Conservation (phyloP, 495 filamentous ascomycete genomes). For the Aspergillus saccharolyticus region DNA sequence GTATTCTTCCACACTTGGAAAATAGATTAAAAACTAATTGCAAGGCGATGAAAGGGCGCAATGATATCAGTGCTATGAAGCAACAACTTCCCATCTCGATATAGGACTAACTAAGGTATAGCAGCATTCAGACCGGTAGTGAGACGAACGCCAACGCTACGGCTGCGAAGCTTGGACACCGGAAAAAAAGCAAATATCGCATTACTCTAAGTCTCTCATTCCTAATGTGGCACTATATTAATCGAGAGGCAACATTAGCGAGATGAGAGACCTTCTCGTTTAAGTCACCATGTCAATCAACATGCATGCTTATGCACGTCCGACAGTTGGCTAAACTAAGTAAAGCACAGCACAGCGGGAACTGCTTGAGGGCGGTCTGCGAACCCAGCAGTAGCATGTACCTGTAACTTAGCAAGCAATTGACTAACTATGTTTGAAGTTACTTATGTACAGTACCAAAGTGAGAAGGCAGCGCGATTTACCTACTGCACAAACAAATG, state of each 20-base stretch:
- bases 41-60: no score
- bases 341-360: no score
- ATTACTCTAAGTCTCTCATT: no score
- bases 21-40: no score
- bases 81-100: neutral
- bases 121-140: neutral
- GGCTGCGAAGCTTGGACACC: neutral
- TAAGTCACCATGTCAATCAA: neutral
- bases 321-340: neutral
- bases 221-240: neutral
- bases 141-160: neutral
- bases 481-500: no score
- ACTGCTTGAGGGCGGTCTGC: no score
- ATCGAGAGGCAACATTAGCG: neutral
- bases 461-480: no score
- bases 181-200: neutral
- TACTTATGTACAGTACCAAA: no score
- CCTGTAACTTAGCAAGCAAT: no score
- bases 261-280: neutral
- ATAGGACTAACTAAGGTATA: no score
- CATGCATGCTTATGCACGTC: neutral
- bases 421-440: no score
- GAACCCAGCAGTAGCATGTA: no score
- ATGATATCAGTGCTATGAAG: neutral
- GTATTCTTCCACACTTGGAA: neutral